These are phyloP conservation scores for Endocalyx cinctus DNA, from an alignment of 2,329 filamentous ascomycete species.

Conservation along the genomic window DNA sequence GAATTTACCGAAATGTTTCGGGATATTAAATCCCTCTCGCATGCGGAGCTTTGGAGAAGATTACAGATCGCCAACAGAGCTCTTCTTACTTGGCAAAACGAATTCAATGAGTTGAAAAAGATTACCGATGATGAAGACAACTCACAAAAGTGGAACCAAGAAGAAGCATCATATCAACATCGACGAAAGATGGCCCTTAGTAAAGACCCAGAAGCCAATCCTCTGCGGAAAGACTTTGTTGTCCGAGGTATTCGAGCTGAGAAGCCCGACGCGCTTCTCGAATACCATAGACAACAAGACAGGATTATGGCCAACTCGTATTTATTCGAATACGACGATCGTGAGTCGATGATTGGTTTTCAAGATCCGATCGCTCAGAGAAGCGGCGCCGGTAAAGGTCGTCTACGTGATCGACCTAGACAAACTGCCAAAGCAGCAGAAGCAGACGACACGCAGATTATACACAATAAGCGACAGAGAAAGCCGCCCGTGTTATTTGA, in stretches of 20 bases:
- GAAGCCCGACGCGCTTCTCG: slow-evolving; percentile 36
- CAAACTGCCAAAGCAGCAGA: slow-evolving; percentile 57
- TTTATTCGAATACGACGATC: slow-evolving; percentile 57
- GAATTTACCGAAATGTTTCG: slow-evolving; percentile 45
- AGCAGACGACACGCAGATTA: slow-evolving; percentile 39
- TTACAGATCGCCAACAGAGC: slow-evolving; percentile 41
- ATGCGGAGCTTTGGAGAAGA: slow-evolving; percentile 39
- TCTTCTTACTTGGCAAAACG: slow-evolving; percentile 48
- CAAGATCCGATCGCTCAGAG: slow-evolving; percentile 55
- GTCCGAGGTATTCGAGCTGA: slow-evolving; percentile 50
- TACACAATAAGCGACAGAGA: slow-evolving; percentile 49
- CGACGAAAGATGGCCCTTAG: slow-evolving; percentile 38
- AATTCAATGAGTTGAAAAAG: slow-evolving; percentile 47
- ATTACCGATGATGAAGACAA: slow-evolving; percentile 56
- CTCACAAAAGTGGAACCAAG: slow-evolving; percentile 43
- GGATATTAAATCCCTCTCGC: slow-evolving; percentile 44
- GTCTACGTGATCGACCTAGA: slow-evolving; percentile 53
- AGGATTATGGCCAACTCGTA: slow-evolving; percentile 55
- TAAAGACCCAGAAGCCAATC: slow-evolving; percentile 38
- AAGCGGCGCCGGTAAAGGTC: slow-evolving; percentile 50
- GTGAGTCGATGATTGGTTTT: slow-evolving; percentile 51
- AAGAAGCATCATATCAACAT: slow-evolving; percentile 34
- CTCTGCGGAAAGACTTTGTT: slow-evolving; percentile 47
- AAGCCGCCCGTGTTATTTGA: slow-evolving; percentile 49
- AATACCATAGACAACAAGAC: slow-evolving; percentile 46